Conservation (phyloP, 2,329 filamentous ascomycete species). For the Penicillium corylophilum region DNA sequence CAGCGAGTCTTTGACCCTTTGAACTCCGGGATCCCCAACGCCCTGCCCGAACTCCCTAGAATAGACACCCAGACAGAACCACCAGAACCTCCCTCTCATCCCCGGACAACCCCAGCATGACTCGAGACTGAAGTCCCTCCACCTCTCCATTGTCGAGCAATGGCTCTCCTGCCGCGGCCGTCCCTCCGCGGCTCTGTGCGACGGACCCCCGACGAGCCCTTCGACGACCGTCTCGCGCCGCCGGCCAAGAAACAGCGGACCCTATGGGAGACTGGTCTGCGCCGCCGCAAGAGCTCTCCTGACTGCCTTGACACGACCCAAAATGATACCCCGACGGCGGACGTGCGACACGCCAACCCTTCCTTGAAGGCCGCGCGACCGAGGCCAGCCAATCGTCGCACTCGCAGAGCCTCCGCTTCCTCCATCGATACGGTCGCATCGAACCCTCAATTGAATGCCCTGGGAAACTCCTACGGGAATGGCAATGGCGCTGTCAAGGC, state of each 20-base stretch:
- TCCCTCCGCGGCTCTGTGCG: conserved; percentile 35
- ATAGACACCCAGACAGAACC: background rate
- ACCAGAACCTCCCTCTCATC: background rate
- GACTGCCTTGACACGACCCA: conserved; percentile 33
- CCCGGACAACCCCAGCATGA: conserved; percentile 21
- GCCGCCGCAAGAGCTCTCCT: conserved; percentile 33
- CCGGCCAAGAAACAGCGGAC: conserved; percentile 30
- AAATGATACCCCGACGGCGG: conserved; percentile 7
- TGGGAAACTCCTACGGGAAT: conserved; percentile 8
- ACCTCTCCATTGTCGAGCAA: conserved; percentile 18
- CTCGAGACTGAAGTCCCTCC: conserved; percentile 11
- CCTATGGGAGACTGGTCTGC: conserved; percentile 19
- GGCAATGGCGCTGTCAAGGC: conserved; percentile 13
- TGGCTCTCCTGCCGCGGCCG: conserved; percentile 36
- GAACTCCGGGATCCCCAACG: conserved; percentile 1
- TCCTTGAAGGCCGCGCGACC: conserved; percentile 18
- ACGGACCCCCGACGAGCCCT: conserved; percentile 27
- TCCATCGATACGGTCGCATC: conserved; percentile 18
- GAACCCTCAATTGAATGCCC: conserved; percentile 11
- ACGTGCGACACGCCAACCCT: conserved; percentile 11
- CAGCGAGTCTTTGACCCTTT: background rate
- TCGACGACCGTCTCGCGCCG: conserved; percentile 19
- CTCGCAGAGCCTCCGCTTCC: conserved; percentile 15
- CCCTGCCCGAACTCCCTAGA: conserved; percentile 2
- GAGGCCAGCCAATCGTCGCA: conserved; percentile 13